phyloP scores from a whole-genome alignment of 108 stramenopile species.

The Discostella pseudostelligera region DNA sequence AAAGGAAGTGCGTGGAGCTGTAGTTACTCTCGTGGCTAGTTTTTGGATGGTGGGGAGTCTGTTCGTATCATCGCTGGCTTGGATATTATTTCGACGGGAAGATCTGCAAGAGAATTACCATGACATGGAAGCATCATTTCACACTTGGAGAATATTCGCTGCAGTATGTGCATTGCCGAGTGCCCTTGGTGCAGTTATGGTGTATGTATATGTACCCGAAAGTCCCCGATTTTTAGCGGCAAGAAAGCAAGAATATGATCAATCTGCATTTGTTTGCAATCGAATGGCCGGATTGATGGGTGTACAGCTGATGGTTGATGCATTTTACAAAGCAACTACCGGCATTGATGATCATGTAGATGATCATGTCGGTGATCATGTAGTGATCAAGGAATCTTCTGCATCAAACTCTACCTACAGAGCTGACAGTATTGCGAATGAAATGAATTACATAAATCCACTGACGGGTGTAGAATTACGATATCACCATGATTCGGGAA shows the following conservation, averaged over 20 bases:
- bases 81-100: slow-evolving; percentile 48
- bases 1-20: slow-evolving; percentile 63
- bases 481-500: slow-evolving; percentile 26
- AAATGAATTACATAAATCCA: slow-evolving; percentile 8
- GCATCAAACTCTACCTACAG: background rate
- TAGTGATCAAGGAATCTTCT: background rate
- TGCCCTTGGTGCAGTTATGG: slow-evolving; percentile 57
- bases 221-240: slow-evolving; percentile 71
- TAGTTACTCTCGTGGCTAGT: slow-evolving; percentile 65
- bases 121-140: too few relatives aligned
- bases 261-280: slow-evolving; percentile 55
- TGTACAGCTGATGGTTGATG: slow-evolving; percentile 14
- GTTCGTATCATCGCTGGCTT: slow-evolving; percentile 65
- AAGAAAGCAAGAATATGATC: slow-evolving; percentile 36
- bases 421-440: too few relatives aligned
- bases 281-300: slow-evolving; percentile 48
- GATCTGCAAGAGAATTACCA: background rate
- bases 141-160: slow-evolving; percentile 71
- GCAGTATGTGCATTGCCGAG: slow-evolving; percentile 68
- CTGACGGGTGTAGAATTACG: slow-evolving; percentile 48
- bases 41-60: slow-evolving; percentile 90
- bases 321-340: slow-evolving; percentile 1
- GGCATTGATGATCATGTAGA: too few relatives aligned
- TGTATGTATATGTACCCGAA: slow-evolving; percentile 62
- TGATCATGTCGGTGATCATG: too few relatives aligned